phyloP scores from a whole-genome alignment of 2,329 filamentous ascomycete species.

The Cordyceps militaris region DNA sequence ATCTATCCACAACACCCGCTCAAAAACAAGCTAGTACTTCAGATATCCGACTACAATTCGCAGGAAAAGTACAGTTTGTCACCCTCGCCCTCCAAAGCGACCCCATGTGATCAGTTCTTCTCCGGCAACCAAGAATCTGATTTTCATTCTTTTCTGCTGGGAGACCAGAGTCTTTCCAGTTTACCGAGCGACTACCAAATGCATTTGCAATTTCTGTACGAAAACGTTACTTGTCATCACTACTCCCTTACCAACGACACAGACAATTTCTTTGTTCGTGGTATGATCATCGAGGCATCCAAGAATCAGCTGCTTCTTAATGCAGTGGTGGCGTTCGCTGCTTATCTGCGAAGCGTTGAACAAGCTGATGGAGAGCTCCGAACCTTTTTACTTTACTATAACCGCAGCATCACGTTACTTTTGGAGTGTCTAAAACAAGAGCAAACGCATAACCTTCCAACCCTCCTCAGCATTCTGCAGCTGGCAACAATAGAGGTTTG shows the following conservation, averaged over 20 bases:
- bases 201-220: constrained; percentile 71
- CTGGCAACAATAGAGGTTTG: constrained; percentile 87
- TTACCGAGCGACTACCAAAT: constrained; percentile 65
- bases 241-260: constrained; percentile 70
- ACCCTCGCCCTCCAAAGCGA: constrained; percentile 41
- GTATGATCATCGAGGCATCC: constrained; percentile 65
- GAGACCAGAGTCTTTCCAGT: constrained; percentile 43
- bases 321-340: constrained; percentile 79
- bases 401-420: constrained; percentile 74
- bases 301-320: constrained; percentile 74
- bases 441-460: constrained; percentile 65
- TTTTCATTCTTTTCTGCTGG: constrained; percentile 12
- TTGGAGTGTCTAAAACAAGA: constrained; percentile 63
- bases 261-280: constrained; percentile 64
- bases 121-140: constrained; percentile 19
- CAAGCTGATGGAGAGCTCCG: constrained; percentile 66
- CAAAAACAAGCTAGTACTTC: constrained; percentile 32
- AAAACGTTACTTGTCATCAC: constrained; percentile 73
- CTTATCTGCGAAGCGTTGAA: constrained; percentile 73
- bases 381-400: constrained; percentile 84
- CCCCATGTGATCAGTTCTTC: background rate
- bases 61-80: constrained; percentile 45
- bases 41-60: constrained; percentile 48
- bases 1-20: constrained; percentile 17
- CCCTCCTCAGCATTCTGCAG: constrained; percentile 80